Evolutionary conservation across 805 yeast species (phyloP), one percentile per base, ranked within the genome.

Genomic region (Metschnikowia rubicola): DNA sequence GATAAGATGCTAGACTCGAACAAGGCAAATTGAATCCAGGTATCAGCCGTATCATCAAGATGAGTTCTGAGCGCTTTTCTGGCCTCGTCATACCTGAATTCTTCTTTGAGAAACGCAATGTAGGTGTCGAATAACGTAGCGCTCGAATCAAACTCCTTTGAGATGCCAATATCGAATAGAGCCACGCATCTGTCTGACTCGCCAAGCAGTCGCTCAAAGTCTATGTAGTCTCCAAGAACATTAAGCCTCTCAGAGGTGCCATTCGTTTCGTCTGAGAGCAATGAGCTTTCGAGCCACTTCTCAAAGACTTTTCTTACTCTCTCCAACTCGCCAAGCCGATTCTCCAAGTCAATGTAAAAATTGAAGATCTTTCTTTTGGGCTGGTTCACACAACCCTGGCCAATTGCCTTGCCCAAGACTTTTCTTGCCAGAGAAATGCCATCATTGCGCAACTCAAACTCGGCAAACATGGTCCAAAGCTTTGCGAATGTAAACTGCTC

Each of bases 221-320:
- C 75, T 1, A 91, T 83, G 66, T 80, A 90, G 5, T 75, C 74
- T 3, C 77, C 57, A 84, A 97, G 83, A 0, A 78, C 71, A 3
- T 40, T 35, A 4, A 48, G 19, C 13, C 58, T 41, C 13, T 21
- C 12, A n/a, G 2, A 10, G 4, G 30, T 29, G 5, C 45, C 43
- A 12, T 36, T 37, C 6, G 19, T 43, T 12, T 28, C 33, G 32
- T 51, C 51, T 15, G 35, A 37, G n/a, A 52, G 21, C 28, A 59
- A 21, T 29, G 63, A 52, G 10, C 59, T 30, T 53, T 80, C 84
- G n/a, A 87, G 52, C 67, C 77, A 79, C 58, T 80, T 83, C 53
- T 83, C 87, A 61, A 81, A 89, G 3, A 94, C 59, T 60, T 70
- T 81, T 30, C 98, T 68, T 8, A 85, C 90, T 32, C 97, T 67